Conservation (phyloP, 441 rosid genomes). For the Pelargonium cotyledonis region DNA sequence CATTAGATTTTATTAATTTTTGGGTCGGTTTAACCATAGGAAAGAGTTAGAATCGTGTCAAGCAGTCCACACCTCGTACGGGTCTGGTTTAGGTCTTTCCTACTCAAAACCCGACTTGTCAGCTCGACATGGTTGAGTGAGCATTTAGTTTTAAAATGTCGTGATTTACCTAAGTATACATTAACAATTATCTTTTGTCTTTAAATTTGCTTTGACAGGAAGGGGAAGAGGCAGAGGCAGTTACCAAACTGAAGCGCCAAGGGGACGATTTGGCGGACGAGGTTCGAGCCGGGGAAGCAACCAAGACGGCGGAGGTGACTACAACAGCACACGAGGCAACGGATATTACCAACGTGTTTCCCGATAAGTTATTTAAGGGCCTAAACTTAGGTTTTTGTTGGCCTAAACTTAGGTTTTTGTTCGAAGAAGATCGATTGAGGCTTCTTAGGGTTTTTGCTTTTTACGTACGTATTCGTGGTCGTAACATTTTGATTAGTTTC, state of each 20-base stretch:
- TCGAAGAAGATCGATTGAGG: too few species aligned
- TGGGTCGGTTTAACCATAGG: too few species aligned
- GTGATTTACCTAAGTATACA: not conserved
- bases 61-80: too few species aligned
- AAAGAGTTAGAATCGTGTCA: too few species aligned
- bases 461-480: not conserved
- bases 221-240: constrained; percentile 80
- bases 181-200: constrained; percentile 9
- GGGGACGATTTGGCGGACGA: constrained; percentile 72
- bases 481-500: not conserved
- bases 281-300: constrained; percentile 51
- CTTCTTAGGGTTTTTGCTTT: too few species aligned
- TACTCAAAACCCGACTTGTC: too few species aligned
- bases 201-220: constrained; percentile 36
- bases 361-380: constrained; percentile 22
- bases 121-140: not conserved
- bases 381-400: too few species aligned
- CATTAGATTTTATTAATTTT: too few species aligned
- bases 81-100: too few species aligned
- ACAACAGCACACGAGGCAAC: constrained; percentile 61
- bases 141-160: not conserved
- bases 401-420: too few species aligned
- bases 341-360: constrained; percentile 62
- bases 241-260: constrained; percentile 55
- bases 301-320: constrained; percentile 57